Percentiles rank a stretch among this genome's conserved stretches.
Conservation (phyloP, 257 asterid species). For the Sherardia arvensis region DNA sequence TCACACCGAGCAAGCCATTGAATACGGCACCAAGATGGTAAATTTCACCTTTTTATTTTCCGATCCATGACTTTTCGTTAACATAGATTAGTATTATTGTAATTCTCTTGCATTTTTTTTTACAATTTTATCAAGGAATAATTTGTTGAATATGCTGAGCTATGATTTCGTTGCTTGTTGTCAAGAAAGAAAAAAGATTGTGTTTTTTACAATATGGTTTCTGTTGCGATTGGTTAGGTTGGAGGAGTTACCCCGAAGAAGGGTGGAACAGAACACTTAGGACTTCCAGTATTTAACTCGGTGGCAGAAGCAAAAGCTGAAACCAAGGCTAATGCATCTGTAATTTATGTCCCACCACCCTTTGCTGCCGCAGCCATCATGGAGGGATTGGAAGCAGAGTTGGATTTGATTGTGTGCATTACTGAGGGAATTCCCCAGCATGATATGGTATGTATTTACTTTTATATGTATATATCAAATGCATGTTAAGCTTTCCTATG, state of each 20-base stretch:
- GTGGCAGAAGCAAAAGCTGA: slow-evolving; percentile 95
- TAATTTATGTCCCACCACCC: slow-evolving; percentile 90
- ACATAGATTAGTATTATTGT: not conserved
- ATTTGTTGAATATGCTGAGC: not conserved
- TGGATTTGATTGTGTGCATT: slow-evolving; percentile 85
- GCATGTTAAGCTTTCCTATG: not conserved
- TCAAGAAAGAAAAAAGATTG: not conserved
- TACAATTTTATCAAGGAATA: not conserved
- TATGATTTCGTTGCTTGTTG: not conserved
- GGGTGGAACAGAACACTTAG: slow-evolving; percentile 97
- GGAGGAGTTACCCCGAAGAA: slow-evolving; percentile 95
- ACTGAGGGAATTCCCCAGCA: slow-evolving; percentile 95
- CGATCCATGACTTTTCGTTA: not conserved
- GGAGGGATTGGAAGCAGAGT: slow-evolving; percentile 89
- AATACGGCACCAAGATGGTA: slow-evolving; percentile 94
- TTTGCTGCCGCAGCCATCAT: slow-evolving; percentile 84
- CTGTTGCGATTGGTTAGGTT: slow-evolving; percentile 40
- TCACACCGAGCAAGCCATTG: slow-evolving; percentile 94
- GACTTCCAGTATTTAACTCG: slow-evolving; percentile 85
- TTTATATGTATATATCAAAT: not conserved
- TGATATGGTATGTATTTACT: slow-evolving; percentile 49
- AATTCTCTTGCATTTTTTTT: not conserved
- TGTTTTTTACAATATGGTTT: not conserved
- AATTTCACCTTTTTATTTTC: not conserved
- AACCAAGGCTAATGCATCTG: slow-evolving; percentile 87